These are phyloP conservation scores for Pneumocystis sp. DNA, from an alignment of 1,139 yeast species.

Conservation along the genomic window DNA sequence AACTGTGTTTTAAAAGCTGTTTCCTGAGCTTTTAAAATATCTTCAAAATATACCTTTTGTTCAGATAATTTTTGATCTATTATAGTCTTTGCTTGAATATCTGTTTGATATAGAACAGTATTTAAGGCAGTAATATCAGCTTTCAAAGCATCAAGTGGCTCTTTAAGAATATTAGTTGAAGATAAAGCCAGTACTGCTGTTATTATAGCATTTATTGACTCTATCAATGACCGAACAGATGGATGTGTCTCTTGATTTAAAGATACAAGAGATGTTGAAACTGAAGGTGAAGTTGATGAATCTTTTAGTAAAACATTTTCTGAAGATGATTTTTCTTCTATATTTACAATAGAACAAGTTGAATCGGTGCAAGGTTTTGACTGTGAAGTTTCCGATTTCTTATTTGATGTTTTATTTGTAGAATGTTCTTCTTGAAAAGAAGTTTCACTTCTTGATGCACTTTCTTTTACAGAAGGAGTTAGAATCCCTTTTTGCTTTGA, in stretches of 20 bases:
- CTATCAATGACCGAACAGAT: neutral
- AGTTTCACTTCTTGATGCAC: neutral
- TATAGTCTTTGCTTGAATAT: neutral
- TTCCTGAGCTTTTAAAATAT: neutral
- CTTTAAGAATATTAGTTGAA: neutral
- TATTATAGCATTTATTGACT: neutral
- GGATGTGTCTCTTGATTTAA: neutral
- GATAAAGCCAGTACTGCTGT: neutral
- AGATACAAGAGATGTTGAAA: neutral
- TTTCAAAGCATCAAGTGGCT: neutral
- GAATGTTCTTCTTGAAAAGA: neutral
- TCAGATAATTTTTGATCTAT: neutral
- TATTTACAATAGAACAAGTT: too few species aligned
- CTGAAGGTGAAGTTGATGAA: neutral
- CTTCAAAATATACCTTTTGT: neutral
- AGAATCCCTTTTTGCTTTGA: neutral
- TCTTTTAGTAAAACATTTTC: neutral
- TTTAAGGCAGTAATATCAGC: neutral
- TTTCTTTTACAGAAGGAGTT: neutral
- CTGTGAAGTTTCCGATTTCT: neutral
- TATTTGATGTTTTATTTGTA: neutral
- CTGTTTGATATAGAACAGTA: constrained; percentile 4
- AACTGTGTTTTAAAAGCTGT: constrained; percentile 24
- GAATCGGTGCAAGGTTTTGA: neutral
- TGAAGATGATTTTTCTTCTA: neutral